phyloP scores from a whole-genome alignment of 768 basidiomycete genomes.

The Boletus rubropictus region DNA sequence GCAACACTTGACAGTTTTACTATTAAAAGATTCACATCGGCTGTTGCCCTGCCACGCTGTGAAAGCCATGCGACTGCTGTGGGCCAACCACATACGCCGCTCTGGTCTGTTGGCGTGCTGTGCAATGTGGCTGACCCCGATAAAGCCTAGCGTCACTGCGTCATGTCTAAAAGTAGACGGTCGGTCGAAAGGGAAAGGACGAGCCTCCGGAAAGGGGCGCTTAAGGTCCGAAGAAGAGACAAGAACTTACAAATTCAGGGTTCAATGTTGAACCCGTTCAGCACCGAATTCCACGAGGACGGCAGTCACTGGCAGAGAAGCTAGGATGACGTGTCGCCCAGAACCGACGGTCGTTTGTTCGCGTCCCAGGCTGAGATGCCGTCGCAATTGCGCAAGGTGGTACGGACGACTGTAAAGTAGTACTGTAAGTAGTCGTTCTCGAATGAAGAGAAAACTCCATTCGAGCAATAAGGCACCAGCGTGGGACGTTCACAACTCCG shows the following conservation, averaged over 20 bases:
- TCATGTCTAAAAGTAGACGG: slow-evolving; percentile 6
- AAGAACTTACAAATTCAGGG: slow-evolving; percentile 20
- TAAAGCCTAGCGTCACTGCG: slow-evolving; percentile 5
- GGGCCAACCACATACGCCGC: slow-evolving; percentile 1
- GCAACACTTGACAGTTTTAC: background rate
- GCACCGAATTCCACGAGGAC: slow-evolving; percentile 11
- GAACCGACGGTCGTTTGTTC: background rate
- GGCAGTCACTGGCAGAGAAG: slow-evolving; percentile 4
- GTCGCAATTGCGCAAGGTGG: background rate
- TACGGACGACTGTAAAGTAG: no score
- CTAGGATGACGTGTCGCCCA: background rate
- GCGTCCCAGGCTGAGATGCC: background rate
- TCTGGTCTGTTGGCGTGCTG: slow-evolving; percentile 20
- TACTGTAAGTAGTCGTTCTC: background rate
- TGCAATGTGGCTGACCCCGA: slow-evolving; percentile 13
- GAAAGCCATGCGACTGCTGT: slow-evolving; percentile 8
- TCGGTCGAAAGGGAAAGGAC: background rate
- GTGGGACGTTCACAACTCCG: slow-evolving; percentile 2
- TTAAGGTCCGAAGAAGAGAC: slow-evolving; percentile 27
- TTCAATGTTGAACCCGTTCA: slow-evolving; percentile 6
- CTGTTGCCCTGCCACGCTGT: slow-evolving; percentile 17
- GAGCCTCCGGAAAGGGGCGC: slow-evolving; percentile 25
- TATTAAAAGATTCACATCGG: slow-evolving; percentile 3
- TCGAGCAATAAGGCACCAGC: background rate
- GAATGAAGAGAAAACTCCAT: background rate